Evolutionary conservation across 139 green algal genomes (phyloP).

Genomic region (Spirogloea muscicola): DNA sequence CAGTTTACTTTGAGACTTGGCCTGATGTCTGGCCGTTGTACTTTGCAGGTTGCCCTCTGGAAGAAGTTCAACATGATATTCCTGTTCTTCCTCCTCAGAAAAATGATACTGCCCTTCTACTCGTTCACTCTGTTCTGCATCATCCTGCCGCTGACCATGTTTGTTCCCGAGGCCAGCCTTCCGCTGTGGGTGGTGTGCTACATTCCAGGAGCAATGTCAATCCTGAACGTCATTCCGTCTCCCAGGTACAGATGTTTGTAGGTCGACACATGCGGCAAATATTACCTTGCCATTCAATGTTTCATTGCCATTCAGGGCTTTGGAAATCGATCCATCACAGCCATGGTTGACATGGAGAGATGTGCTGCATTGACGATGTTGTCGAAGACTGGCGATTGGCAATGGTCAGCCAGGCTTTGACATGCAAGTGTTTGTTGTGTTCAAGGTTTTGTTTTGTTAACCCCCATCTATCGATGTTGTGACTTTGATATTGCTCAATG

Average conservation of each 20-base stretch:
- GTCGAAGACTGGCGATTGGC: too few relatives aligned
- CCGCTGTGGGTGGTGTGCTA: constrained; percentile 29
- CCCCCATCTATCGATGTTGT: too few relatives aligned
- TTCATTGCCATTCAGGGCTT: too few relatives aligned
- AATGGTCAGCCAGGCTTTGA: too few relatives aligned
- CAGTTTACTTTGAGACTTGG: neutral
- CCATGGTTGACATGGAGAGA: too few relatives aligned
- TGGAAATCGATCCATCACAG: too few relatives aligned
- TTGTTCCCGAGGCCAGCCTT: constrained; percentile 9
- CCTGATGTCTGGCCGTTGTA: neutral
- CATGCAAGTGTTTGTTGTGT: too few relatives aligned
- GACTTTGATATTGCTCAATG: neutral
- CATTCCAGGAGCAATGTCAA: neutral
- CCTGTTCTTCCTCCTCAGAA: constrained; percentile 28
- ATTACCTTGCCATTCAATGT: too few relatives aligned
- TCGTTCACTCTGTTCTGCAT: constrained; percentile 34
- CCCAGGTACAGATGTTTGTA: constrained; percentile 1
- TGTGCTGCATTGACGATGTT: too few relatives aligned
- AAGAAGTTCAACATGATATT: constrained; percentile 61
- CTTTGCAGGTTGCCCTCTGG: constrained; percentile 3
- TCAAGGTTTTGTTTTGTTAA: too few relatives aligned
- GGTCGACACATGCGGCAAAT: too few relatives aligned
- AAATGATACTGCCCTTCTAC: constrained; percentile 9
- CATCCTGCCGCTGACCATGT: constrained; percentile 14
- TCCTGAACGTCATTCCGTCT: constrained; percentile 16